A percentile compares a stretch with the other conserved stretches of the same genome.
Conservation (phyloP, 805 yeast species). For the Deakozyma indianensis region DNA sequence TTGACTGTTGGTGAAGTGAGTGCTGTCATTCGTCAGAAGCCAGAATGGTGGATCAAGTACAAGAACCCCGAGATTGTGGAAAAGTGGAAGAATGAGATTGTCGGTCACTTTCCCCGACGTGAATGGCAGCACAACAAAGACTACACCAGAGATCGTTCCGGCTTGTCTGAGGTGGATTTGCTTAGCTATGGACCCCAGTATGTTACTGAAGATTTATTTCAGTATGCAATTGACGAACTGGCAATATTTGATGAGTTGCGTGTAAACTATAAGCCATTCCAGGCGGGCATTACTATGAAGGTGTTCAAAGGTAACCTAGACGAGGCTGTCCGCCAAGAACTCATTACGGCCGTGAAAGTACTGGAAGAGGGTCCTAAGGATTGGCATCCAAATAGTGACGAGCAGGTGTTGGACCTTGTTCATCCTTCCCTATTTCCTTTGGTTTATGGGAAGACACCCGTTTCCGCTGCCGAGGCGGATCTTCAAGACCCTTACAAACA, state of each 20-base stretch:
- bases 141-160: neutral
- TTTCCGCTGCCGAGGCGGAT: slow-evolving; percentile 4
- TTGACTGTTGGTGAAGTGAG: neutral
- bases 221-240: slow-evolving; percentile 21
- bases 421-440: slow-evolving; percentile 29
- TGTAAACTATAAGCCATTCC: neutral
- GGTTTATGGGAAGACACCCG: slow-evolving; percentile 20
- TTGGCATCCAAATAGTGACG: slow-evolving; percentile 26
- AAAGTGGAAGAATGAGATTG: slow-evolving; percentile 19
- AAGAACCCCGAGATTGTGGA: slow-evolving; percentile 13
- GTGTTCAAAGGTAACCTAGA: neutral
- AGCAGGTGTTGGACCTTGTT: slow-evolving; percentile 26
- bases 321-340: neutral
- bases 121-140: neutral
- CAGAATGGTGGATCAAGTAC: slow-evolving; percentile 19
- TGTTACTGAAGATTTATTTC: slow-evolving; percentile 12
- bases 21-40: slow-evolving; percentile 14
- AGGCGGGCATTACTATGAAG: neutral
- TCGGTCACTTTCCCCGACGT: slow-evolving; percentile 4
- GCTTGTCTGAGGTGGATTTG: neutral
- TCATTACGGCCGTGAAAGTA: neutral
- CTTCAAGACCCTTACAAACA: neutral
- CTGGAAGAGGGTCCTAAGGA: slow-evolving; percentile 13
- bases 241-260: slow-evolving; percentile 17
- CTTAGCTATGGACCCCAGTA: neutral